Percentiles rank a stretch among this genome's conserved stretches.
Evolutionary conservation across 2,329 filamentous ascomycete species (phyloP).

Genomic region (Cucurbitaria berberidis): DNA sequence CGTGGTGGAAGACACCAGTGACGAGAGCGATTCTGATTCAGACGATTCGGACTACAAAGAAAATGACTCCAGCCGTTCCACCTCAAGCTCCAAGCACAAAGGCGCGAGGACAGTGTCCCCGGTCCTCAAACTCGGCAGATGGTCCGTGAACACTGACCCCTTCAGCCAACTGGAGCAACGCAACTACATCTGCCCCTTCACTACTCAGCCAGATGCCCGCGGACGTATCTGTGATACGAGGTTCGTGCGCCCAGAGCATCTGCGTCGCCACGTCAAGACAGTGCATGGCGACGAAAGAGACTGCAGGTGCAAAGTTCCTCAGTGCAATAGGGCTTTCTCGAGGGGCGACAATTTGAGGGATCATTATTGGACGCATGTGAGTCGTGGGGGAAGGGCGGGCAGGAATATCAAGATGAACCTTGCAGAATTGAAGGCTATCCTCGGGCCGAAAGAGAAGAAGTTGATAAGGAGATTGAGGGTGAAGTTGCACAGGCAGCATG

Average conservation of each 20-base stretch:
- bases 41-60: slow-evolving; percentile 5
- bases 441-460: slow-evolving; percentile 24
- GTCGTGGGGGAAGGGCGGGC: slow-evolving; percentile 20
- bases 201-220: not conserved
- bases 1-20: too few species aligned
- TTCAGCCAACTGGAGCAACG: slow-evolving; percentile 10
- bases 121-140: slow-evolving; percentile 22
- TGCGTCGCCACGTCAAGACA: slow-evolving; percentile 29
- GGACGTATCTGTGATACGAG: slow-evolving; percentile 5
- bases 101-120: not conserved
- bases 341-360: slow-evolving; percentile 33
- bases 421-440: slow-evolving; percentile 19
- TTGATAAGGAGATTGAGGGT: slow-evolving; percentile 18
- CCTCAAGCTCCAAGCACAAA: not conserved
- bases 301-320: slow-evolving; percentile 18
- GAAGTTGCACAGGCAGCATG: slow-evolving; percentile 2
- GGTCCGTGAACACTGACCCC: slow-evolving; percentile 4
- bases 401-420: slow-evolving; percentile 26
- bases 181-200: slow-evolving; percentile 12
- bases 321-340: slow-evolving; percentile 19
- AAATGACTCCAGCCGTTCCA: not conserved
- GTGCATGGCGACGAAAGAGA: slow-evolving; percentile 15
- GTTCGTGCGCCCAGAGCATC: slow-evolving; percentile 29
- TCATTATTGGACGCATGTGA: slow-evolving; percentile 36
- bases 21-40: not conserved